Percentiles rank a stretch among this genome's conserved stretches.
Evolutionary conservation across 2,329 filamentous ascomycete genomes (phyloP).

Genomic region (Diaporthe longicolla): DNA sequence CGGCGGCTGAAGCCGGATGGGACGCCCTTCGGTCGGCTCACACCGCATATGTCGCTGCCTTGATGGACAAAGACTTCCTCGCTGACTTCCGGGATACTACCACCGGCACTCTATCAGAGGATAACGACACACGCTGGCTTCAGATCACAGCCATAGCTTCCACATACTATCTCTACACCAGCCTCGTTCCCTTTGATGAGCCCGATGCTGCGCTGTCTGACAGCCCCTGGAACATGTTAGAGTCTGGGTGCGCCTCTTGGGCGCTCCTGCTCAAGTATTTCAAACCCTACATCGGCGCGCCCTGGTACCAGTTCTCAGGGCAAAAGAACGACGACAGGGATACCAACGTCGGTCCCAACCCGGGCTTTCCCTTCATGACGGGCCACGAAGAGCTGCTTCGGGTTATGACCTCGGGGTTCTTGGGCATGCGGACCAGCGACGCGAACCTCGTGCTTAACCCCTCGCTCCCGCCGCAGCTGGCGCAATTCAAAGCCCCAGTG

Average conservation of each 20-base stretch:
- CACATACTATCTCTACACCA: background rate
- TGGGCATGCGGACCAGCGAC: background rate
- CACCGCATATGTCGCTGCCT: background rate
- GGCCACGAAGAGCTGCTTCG: background rate
- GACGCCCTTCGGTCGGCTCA: background rate
- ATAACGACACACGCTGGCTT: background rate
- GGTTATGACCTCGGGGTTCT: background rate
- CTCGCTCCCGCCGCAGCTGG: background rate
- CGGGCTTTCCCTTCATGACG: background rate
- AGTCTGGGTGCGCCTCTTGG: background rate
- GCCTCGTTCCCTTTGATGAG: background rate
- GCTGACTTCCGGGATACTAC: conserved; percentile 4
- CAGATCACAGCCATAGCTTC: conserved; percentile 4
- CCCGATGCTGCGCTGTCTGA: background rate
- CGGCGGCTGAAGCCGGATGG: background rate
- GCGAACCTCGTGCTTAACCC: background rate
- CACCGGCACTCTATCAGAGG: background rate
- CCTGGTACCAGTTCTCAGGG: background rate
- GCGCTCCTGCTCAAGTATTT: background rate
- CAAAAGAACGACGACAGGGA: background rate
- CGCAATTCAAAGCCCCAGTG: background rate
- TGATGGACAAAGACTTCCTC: background rate
- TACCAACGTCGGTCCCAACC: background rate
- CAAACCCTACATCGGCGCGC: background rate
- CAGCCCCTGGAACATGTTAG: no score